Base-by-base conservation (phyloP, 1,284 basidiomycete species). In the Ceratobasidium sp. region DNA sequence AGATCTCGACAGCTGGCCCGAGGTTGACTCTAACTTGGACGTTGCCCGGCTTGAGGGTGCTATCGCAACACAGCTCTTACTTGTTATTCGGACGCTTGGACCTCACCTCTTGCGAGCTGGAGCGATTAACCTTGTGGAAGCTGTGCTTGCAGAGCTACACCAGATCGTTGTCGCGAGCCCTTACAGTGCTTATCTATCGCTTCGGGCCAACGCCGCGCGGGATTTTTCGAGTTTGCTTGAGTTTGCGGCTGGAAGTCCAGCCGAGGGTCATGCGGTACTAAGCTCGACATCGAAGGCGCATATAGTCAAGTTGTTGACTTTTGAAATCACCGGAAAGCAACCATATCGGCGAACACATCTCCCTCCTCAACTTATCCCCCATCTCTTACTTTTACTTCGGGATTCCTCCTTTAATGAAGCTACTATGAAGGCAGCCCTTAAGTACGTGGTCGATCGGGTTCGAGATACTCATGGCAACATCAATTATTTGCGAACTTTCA, bases 401-500 rank as follows among this genome's bases (percentile, higher is more conserved):
- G 73, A 57, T 17, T 4, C 64, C 2, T 50, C 73, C 12, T 26
- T 48, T 20, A n/a, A 66, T n/a, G 48, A 38, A n/a, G 7, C 46
- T 3, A 62, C 64, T 26, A 40, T 40, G 26, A 46, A 40, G 9
- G 40, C 17, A 6, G 73, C 62, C 46, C 50, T 75, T 5, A 75
- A 75, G 56, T 75, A 75, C 44, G 50, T 75, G 17, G 50, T 57
- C 38, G 62, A 56, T 44, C 73, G 73, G 33, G 73, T 75, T 13
- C 61, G 73, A 20, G 62, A 75, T 26, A 66, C 73, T n/a, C 15
- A 54, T 20, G 40, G 50, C 33, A 66, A 46, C 33, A 15, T 33
- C 6, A 62, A 66, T n/a, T 66, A 75, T 23, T 33, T 75, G 48
- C 46, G 48, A 44, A 28, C 38, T 17, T 75, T 75, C 44, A 66